phyloP scores from a whole-genome alignment of 2,329 filamentous ascomycete species.

The Aaosphaeria arxii region DNA sequence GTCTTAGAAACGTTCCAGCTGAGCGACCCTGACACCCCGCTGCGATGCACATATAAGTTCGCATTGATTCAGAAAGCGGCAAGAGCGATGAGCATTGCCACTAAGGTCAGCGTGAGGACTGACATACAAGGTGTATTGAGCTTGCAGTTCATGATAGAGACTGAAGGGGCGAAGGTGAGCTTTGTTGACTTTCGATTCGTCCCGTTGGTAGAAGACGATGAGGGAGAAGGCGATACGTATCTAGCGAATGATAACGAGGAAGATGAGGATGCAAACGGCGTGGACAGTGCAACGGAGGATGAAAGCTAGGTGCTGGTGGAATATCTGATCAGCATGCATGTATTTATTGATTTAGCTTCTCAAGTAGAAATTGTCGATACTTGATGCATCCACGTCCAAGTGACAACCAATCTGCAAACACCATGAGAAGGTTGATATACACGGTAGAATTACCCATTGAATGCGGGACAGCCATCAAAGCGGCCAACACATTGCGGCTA shows the following conservation, averaged over 20 bases:
- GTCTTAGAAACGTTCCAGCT: slow-evolving; percentile 75
- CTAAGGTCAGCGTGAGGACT: slow-evolving; percentile 85
- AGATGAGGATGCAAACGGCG: slow-evolving; percentile 12
- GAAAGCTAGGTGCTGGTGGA: not conserved
- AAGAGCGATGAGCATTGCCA: slow-evolving; percentile 89
- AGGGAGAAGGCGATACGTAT: slow-evolving; percentile 15
- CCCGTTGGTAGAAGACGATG: slow-evolving; percentile 64
- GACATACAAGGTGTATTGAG: slow-evolving; percentile 89
- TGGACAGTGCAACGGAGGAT: not conserved
- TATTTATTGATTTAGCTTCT: no score
- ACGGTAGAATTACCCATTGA: no score
- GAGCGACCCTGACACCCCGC: slow-evolving; percentile 17
- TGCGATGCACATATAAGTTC: slow-evolving; percentile 74
- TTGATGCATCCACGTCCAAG: no score
- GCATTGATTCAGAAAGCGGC: slow-evolving; percentile 79
- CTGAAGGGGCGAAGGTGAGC: slow-evolving; percentile 65
- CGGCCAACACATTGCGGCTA: no score
- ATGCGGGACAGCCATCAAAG: no score
- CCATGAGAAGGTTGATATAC: no score
- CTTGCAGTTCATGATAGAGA: slow-evolving; percentile 93
- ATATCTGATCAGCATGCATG: not conserved
- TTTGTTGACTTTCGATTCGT: slow-evolving; percentile 85
- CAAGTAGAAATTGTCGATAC: no score
- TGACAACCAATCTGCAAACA: no score
- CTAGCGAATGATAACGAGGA: not conserved